phyloP scores from a whole-genome alignment of 768 basidiomycete species.

The Grammothele lineata region DNA sequence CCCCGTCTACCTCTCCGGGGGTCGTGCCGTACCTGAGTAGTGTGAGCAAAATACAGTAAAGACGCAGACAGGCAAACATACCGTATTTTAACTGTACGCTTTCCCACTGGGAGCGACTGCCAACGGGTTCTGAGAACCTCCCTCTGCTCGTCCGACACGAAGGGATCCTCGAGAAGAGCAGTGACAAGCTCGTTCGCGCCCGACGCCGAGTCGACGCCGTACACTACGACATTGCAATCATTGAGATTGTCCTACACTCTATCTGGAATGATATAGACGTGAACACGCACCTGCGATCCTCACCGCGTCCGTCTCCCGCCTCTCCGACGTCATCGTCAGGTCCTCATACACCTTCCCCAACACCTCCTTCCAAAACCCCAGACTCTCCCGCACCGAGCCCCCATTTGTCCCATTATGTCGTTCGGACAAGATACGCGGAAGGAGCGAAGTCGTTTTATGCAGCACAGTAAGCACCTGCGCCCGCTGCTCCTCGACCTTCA shows the following conservation, averaged over 20 bases:
- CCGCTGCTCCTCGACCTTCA: slow-evolving; percentile 7
- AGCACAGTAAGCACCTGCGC: slow-evolving; percentile 41
- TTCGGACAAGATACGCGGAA: slow-evolving; percentile 40
- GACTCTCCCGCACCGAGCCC: slow-evolving; percentile 21
- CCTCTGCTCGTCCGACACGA: slow-evolving; percentile 49
- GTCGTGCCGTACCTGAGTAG: slow-evolving; percentile 12
- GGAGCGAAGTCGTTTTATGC: slow-evolving; percentile 42
- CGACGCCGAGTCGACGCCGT: slow-evolving; percentile 50
- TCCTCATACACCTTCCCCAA: slow-evolving; percentile 30
- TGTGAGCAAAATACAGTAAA: not conserved
- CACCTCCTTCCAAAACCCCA: slow-evolving; percentile 44
- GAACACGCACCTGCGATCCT: slow-evolving; percentile 46
- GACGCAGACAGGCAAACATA: not conserved
- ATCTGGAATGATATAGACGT: not conserved
- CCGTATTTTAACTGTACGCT: slow-evolving; percentile 8
- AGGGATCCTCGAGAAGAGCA: slow-evolving; percentile 68
- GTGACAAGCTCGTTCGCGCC: slow-evolving; percentile 57
- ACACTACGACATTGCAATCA: slow-evolving; percentile 45
- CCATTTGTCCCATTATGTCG: slow-evolving; percentile 15
- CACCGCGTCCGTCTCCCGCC: slow-evolving; percentile 28
- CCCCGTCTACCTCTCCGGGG: not conserved
- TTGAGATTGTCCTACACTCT: too few relatives aligned
- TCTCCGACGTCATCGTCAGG: slow-evolving; percentile 27
- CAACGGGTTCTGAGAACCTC: slow-evolving; percentile 47
- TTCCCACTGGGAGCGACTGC: slow-evolving; percentile 4